Conservation (phyloP, 768 basidiomycete genomes). For the Lyophyllum atratum region DNA sequence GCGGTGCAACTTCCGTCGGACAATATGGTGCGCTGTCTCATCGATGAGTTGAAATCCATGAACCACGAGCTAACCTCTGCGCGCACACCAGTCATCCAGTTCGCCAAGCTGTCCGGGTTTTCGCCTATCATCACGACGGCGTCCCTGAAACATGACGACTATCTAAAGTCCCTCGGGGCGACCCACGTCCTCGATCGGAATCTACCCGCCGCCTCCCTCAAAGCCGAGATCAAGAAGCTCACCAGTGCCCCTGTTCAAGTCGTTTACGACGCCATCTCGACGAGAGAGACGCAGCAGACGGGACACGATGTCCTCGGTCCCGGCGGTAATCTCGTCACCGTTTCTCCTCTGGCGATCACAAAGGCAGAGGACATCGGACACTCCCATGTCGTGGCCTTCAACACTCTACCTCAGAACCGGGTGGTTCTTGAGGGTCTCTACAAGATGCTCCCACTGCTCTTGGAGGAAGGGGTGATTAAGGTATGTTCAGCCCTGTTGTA, state of each 20-base stretch:
- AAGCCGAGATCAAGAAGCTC: slow-evolving; percentile 19
- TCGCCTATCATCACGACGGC: slow-evolving; percentile 36
- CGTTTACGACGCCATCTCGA: slow-evolving; percentile 34
- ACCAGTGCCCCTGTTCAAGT: slow-evolving; percentile 18
- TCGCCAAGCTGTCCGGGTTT: slow-evolving; percentile 39
- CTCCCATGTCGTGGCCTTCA: neutral
- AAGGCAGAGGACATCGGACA: neutral
- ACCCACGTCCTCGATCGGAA: slow-evolving; percentile 33
- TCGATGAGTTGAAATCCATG: no score
- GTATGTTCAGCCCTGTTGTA: slow-evolving; percentile 10
- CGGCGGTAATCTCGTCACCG: slow-evolving; percentile 36
- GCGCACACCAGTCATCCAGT: slow-evolving; percentile 27
- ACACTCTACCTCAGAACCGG: no score
- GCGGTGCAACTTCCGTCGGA: slow-evolving; percentile 29
- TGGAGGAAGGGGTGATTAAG: slow-evolving; percentile 24
- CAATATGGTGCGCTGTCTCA: slow-evolving; percentile 22
- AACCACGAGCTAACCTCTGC: no score
- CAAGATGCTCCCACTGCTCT: neutral
- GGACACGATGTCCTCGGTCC: slow-evolving; percentile 36
- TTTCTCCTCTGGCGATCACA: slow-evolving; percentile 21
- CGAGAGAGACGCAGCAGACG: slow-evolving; percentile 37
- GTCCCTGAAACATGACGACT: slow-evolving; percentile 21
- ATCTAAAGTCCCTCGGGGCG: slow-evolving; percentile 36
- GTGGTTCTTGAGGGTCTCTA: neutral
- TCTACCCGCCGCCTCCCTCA: neutral